Evolutionary conservation across 352 stramenopile genomes (phyloP).

Genomic region (Globisporangium alternatum): DNA sequence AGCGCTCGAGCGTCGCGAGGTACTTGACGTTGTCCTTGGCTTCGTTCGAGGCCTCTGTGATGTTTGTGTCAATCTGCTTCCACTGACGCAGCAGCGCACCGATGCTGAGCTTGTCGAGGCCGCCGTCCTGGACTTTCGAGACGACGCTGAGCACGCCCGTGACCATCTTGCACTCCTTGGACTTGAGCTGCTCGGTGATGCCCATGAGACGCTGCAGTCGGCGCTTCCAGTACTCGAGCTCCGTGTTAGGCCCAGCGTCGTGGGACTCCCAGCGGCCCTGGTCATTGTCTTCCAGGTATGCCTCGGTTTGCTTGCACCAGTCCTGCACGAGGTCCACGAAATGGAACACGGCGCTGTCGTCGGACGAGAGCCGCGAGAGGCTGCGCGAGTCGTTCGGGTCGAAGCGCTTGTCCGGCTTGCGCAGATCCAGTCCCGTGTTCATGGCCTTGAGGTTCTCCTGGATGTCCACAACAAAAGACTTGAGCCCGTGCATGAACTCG

Average conservation of each 20-base stretch:
- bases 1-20: constrained; percentile 76
- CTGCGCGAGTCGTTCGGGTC: constrained; percentile 65
- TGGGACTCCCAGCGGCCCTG: constrained; percentile 77
- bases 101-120: constrained; percentile 64
- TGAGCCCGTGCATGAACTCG: constrained; percentile 83
- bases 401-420: constrained; percentile 83
- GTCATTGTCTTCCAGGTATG: constrained; percentile 85
- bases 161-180: constrained; percentile 87
- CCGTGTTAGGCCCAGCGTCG: constrained; percentile 74
- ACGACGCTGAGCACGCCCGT: constrained; percentile 79
- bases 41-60: constrained; percentile 81
- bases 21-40: constrained; percentile 89
- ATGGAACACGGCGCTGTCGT: constrained; percentile 71
- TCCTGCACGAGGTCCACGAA: constrained; percentile 88
- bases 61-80: constrained; percentile 89
- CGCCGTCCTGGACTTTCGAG: constrained; percentile 72
- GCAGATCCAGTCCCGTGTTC: constrained; percentile 83
- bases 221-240: constrained; percentile 88
- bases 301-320: constrained; percentile 87
- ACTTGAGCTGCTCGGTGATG: constrained; percentile 89
- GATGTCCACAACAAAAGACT: constrained; percentile 80
- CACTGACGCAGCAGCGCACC: constrained; percentile 63
- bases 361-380: constrained; percentile 61
- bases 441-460: constrained; percentile 90
- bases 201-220: constrained; percentile 79